Evolutionary conservation across 345 rosid species (phyloP).

Genomic region (Citrus unshiu): DNA sequence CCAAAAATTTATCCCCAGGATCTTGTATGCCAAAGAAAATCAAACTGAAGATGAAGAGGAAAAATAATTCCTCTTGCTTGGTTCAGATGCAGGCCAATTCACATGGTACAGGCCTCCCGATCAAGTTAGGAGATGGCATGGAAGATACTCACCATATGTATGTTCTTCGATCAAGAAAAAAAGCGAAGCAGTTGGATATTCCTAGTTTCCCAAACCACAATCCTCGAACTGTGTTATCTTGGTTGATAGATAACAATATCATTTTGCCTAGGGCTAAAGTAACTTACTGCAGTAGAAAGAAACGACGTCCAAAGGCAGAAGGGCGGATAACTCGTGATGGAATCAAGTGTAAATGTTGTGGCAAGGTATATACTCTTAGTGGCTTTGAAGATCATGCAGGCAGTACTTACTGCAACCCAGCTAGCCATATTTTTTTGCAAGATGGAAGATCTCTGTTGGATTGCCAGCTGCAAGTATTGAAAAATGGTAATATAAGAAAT

Average conservation of each 20-base stretch:
- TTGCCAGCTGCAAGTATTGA: conserved; percentile 40
- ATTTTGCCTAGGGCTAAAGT: conserved; percentile 62
- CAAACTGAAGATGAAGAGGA: conserved; percentile 25
- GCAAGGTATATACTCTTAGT: conserved; percentile 37
- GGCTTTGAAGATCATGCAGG: conserved; percentile 58
- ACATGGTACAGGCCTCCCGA: conserved; percentile 6
- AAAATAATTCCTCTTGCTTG: conserved; percentile 12
- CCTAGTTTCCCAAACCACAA: conserved; percentile 33
- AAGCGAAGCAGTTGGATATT: conserved; percentile 36
- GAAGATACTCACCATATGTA: conserved; percentile 3
- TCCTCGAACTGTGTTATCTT: conserved; percentile 57
- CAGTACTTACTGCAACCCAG: conserved; percentile 36
- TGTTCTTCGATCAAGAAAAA: conserved; percentile 47
- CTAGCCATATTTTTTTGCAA: conserved; percentile 54
- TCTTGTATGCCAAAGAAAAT: neutral
- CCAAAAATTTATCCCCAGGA: neutral
- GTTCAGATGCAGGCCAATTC: conserved; percentile 11
- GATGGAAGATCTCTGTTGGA: conserved; percentile 82
- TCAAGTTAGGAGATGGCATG: conserved; percentile 4
- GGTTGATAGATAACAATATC: conserved; percentile 67
- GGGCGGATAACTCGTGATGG: conserved; percentile 68
- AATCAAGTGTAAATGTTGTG: conserved; percentile 70
- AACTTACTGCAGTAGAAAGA: conserved; percentile 28
- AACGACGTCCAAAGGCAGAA: conserved; percentile 24
- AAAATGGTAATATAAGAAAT: conserved; percentile 22